Evolutionary conservation across 139 green algal genomes (phyloP), one percentile per base, ranked within the genome.

Genomic region (Haematococcus lacustris): DNA sequence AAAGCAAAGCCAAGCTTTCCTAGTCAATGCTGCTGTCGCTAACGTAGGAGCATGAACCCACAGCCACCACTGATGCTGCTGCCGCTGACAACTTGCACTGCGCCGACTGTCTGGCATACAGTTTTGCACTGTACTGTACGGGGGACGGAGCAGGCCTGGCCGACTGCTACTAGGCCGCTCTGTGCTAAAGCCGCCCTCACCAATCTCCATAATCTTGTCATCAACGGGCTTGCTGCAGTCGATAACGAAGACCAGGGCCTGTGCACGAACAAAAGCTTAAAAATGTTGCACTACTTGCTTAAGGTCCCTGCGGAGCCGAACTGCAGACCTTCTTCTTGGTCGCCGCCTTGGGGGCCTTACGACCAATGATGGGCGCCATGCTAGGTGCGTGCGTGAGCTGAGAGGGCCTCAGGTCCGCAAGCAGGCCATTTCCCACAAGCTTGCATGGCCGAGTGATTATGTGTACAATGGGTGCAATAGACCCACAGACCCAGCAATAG

Each of bases 181-280:
- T 53, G 43, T 53, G 43, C 43, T 53, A 17, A 53, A 53, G 9
- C 9, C 43, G 51, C 30, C 32, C 53, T 67, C 69, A 74, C 51
- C 91, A 79, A 98, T 95, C 64, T 91, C 86, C 86, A 91, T 91
- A 78, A 88, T 88, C 80, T 86, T 86, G 78, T 88, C 83, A 64
- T 86, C 83, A 17, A 88, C 83, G 41, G 83, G 83, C 78, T 84
- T 86, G 73, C 39, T 70, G 80, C 80, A 85, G 73, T 85, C 80
- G 59, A 85, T 80, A 47, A 51, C 73, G 65, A 85, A 85, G 71
- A 74, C 69, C 68, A 78, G 62, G 62, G 79, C 70, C 75, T 80
- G 67, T 69, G 33, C 26, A 13, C 57, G 21, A 13, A 65, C 9
- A 25, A 65, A 35, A 25, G 57, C 21, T 33, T 5, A 13, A 13